Conservation (phyloP, 768 basidiomycete species). For the Gymnopilus junonius region DNA sequence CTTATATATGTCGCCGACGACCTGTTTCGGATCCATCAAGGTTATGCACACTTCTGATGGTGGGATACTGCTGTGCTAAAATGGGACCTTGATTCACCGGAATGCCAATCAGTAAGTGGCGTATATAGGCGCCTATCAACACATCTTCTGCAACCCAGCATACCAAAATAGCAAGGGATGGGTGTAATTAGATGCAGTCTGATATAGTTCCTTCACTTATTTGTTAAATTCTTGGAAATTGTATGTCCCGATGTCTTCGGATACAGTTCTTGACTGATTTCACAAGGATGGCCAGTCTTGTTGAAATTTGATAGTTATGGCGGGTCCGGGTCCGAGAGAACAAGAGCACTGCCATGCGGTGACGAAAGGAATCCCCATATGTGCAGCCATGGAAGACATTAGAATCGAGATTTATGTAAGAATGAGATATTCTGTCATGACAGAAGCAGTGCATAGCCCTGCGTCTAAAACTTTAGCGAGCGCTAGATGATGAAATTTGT, state of each 20-base stretch:
- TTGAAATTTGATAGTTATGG: no score
- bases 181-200: no score
- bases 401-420: background rate
- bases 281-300: background rate
- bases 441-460: slow-evolving; percentile 1
- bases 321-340: background rate
- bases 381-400: background rate
- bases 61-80: background rate
- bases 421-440: background rate
- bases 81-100: background rate
- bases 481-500: slow-evolving; percentile 3
- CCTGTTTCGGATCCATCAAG: background rate
- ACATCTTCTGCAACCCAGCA: background rate
- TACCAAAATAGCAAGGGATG: no score
- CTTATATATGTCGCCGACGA: background rate
- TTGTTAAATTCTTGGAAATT: no score
- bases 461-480: background rate
- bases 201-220: no score
- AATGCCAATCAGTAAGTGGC: background rate
- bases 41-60: background rate
- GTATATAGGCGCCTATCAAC: background rate
- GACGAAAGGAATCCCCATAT: background rate
- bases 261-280: background rate
- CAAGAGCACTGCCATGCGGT: background rate
- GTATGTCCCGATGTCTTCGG: background rate